A percentile compares a stretch with the other conserved stretches of the same genome.
Evolutionary conservation across 192 early-diverging fungal species (phyloP).

Genomic region (Backusella sp.): DNA sequence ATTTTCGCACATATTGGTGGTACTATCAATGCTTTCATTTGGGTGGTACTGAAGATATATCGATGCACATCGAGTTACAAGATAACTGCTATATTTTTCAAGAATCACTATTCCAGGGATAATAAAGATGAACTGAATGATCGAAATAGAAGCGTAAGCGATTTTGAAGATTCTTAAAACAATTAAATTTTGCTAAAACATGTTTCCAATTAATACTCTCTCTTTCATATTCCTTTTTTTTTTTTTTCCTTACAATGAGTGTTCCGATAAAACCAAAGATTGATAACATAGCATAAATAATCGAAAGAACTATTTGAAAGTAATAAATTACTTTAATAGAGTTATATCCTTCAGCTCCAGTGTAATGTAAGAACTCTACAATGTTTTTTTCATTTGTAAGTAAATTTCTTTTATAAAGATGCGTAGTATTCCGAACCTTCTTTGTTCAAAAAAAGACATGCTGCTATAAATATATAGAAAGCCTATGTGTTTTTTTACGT

Average conservation of each 20-base stretch:
- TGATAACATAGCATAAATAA: background rate
- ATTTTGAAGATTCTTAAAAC: background rate
- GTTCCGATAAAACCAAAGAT: background rate
- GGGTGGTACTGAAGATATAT: background rate
- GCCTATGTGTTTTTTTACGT: background rate
- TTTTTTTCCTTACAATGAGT: background rate
- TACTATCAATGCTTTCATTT: background rate
- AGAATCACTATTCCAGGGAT: background rate
- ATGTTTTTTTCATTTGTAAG: background rate
- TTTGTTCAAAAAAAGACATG: constrained; percentile 3
- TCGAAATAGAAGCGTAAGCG: background rate
- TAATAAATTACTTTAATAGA: constrained; percentile 3
- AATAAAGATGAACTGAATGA: background rate
- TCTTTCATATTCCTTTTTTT: background rate
- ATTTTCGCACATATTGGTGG: background rate
- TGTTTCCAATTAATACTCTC: background rate
- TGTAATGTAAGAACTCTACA: background rate
- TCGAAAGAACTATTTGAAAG: background rate
- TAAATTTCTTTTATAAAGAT: background rate
- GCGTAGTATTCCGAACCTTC: background rate
- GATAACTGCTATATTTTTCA: background rate
- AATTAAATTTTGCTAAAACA: background rate
- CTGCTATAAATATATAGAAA: background rate
- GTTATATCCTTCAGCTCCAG: background rate
- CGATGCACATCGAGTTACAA: background rate